Conservation (phyloP, 1,284 basidiomycete species). For the Austroboletus niveus region DNA sequence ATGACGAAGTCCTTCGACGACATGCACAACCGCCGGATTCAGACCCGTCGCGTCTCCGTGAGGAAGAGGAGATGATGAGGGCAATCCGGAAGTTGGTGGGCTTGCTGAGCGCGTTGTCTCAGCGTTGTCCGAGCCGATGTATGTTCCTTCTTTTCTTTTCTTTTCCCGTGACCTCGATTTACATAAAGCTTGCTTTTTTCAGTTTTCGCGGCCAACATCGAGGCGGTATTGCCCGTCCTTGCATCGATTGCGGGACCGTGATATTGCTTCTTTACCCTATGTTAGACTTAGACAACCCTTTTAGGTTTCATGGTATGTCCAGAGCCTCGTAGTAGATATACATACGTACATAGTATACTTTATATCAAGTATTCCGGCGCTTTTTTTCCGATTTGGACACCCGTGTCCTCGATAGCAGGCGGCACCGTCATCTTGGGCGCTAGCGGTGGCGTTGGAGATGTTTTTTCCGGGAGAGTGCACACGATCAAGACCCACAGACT, state of each 20-base stretch:
- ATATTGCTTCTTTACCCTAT: not conserved
- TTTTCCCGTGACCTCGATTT: not conserved
- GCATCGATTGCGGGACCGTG: slow-evolving; percentile 17
- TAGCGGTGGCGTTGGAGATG: slow-evolving; percentile 10
- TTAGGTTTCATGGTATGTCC: not conserved
- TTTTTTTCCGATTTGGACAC: slow-evolving; percentile 6
- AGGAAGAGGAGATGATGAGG: slow-evolving; percentile 11
- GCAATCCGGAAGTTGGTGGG: slow-evolving; percentile 19
- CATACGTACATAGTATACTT: not conserved
- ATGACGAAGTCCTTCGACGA: slow-evolving; percentile 20
- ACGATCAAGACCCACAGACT: slow-evolving; percentile 14
- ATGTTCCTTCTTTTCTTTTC: not conserved
- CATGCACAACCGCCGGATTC: slow-evolving; percentile 2
- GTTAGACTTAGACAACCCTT: not conserved
- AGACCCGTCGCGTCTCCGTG: slow-evolving; percentile 4
- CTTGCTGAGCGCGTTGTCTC: slow-evolving; percentile 19
- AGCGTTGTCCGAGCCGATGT: slow-evolving; percentile 17
- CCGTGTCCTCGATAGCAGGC: slow-evolving; percentile 22
- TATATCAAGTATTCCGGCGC: not conserved
- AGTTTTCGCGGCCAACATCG: slow-evolving; percentile 27
- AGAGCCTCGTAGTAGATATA: no score
- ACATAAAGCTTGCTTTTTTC: not conserved
- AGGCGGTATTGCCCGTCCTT: slow-evolving; percentile 24
- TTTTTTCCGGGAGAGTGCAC: not conserved
- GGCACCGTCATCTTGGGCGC: slow-evolving; percentile 27